phyloP scores from a whole-genome alignment of 2,329 filamentous ascomycete genomes.

The Lachnellula subtilissima region DNA sequence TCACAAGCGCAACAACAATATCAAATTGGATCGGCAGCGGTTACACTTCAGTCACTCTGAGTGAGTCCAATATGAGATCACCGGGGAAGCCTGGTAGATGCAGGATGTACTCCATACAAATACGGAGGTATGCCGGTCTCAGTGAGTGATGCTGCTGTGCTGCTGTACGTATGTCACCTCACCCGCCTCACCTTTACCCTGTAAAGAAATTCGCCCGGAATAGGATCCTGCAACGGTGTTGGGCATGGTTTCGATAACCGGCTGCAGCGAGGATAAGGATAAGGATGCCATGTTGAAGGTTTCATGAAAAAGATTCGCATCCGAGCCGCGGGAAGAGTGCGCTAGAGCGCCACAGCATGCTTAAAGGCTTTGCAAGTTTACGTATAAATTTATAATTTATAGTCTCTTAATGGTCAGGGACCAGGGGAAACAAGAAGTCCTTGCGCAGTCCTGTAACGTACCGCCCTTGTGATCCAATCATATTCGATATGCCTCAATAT shows the following conservation, averaged over 20 bases:
- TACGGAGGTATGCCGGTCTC: not conserved
- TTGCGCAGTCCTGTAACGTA: conserved; percentile 9
- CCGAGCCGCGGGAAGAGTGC: conserved; percentile 7
- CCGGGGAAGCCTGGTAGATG: conserved; percentile 8
- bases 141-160: not conserved
- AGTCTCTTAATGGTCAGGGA: conserved; percentile 5
- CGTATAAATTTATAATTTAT: not conserved
- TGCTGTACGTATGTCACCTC: not conserved
- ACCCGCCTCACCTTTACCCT: not conserved
- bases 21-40: conserved; percentile 1
- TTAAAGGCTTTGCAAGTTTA: conserved; percentile 4
- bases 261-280: conserved; percentile 21
- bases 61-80: conserved; percentile 13
- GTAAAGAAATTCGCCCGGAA: conserved; percentile 18
- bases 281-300: conserved; percentile 19
- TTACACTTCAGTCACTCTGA: conserved; percentile 1
- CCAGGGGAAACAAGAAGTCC: conserved; percentile 9
- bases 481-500: conserved; percentile 5
- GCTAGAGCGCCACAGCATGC: conserved; percentile 6
- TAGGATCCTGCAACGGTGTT: conserved; percentile 17
- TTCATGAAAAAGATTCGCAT: conserved; percentile 17
- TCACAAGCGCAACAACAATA: conserved; percentile 7
- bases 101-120: not conserved
- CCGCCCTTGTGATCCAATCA: conserved; percentile 8
- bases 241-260: conserved; percentile 17